Percentiles rank a stretch among this genome's conserved stretches.
phyloP scores from a whole-genome alignment of 352 stramenopile species.

The Globisporangium alternatum region DNA sequence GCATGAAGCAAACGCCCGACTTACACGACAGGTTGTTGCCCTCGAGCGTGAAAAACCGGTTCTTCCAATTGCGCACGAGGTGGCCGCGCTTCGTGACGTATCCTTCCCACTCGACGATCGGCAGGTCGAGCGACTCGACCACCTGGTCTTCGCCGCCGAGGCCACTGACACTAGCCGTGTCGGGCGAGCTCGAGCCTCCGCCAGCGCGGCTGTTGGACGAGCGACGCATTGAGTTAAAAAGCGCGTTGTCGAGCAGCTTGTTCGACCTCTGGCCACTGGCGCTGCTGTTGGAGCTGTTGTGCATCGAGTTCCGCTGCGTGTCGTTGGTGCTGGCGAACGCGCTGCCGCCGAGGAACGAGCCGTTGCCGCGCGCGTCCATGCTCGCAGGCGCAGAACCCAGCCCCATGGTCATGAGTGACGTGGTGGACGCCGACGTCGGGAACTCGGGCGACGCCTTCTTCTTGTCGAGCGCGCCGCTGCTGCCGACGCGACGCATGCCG shows the following conservation, averaged over 20 bases:
- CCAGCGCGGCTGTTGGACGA: constrained; percentile 38
- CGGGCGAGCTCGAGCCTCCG: constrained; percentile 6
- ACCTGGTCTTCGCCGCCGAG: constrained; percentile 40
- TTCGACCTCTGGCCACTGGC: constrained; percentile 43
- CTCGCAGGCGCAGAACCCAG: constrained; percentile 1
- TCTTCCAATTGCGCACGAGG: constrained; percentile 87
- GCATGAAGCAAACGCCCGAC: constrained; percentile 8
- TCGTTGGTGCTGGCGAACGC: neutral
- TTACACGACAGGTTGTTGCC: constrained; percentile 82
- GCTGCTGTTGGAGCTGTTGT: constrained; percentile 42
- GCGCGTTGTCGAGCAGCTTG: constrained; percentile 34
- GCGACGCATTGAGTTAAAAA: constrained; percentile 61
- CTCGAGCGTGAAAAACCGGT: constrained; percentile 85
- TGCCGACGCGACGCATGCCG: constrained; percentile 63
- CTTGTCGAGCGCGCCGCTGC: constrained; percentile 59
- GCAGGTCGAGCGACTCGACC: constrained; percentile 81
- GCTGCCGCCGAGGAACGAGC: constrained; percentile 11
- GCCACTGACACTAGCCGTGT: constrained; percentile 2
- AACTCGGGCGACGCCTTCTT: constrained; percentile 29
- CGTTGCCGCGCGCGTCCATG: constrained; percentile 15
- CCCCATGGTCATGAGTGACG: constrained; percentile 49
- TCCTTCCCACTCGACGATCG: constrained; percentile 87
- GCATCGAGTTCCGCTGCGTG: constrained; percentile 22
- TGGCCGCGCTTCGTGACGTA: constrained; percentile 90
- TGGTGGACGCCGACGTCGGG: constrained; percentile 51